Conservation (phyloP, 495 filamentous ascomycete species). For the Cladorrhinum samala region DNA sequence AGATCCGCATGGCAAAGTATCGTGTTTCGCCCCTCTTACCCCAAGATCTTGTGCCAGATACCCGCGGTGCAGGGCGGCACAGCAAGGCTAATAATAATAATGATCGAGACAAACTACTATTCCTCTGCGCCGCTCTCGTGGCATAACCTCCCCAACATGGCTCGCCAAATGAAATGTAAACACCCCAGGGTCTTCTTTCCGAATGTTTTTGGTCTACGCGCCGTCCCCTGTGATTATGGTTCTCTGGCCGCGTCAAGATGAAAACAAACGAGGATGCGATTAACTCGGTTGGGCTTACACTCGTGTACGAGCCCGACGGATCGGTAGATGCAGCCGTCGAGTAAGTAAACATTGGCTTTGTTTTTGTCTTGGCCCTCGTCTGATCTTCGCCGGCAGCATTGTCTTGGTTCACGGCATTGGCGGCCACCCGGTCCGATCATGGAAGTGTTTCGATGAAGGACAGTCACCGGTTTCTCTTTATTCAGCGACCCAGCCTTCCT, state of each 20-base stretch:
- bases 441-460: conserved; percentile 18
- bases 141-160: too few species aligned
- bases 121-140: too few species aligned
- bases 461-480: conserved; percentile 13
- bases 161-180: not conserved
- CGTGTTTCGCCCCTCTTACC: too few species aligned
- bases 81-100: conserved; percentile 10
- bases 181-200: not conserved
- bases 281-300: conserved; percentile 30
- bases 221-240: not conserved
- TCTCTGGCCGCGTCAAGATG: conserved; percentile 14
- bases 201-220: not conserved
- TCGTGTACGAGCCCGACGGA: conserved; percentile 34
- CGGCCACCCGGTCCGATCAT: conserved; percentile 32
- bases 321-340: conserved; percentile 25
- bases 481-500: conserved; percentile 6
- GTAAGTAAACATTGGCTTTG: conserved; percentile 19
- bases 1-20: too few species aligned
- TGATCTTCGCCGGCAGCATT: conserved; percentile 19
- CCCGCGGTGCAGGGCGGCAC: conserved; percentile 1
- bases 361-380: not conserved
- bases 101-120: conserved; percentile 2
- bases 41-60: conserved; percentile 1
- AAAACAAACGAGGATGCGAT: conserved; percentile 23
- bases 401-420: conserved; percentile 33